Conservation (phyloP, 140 eudicot species). For the Cichorium intybus region DNA sequence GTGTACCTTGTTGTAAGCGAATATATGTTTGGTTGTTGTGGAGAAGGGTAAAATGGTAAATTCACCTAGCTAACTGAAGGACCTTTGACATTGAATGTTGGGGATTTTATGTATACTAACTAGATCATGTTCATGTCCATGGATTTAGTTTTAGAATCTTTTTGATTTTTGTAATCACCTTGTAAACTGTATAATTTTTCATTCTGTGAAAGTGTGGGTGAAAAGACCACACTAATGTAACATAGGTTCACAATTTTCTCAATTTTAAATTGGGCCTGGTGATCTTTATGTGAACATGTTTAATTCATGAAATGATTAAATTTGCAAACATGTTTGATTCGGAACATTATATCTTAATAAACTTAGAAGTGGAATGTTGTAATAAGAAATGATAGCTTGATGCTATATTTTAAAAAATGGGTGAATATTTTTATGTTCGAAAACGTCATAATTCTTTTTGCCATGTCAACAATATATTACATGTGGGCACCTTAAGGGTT, state of each 20-base stretch:
- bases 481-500: too few relatives aligned
- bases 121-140: neutral
- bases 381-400: too few relatives aligned
- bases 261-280: too few relatives aligned
- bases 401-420: too few relatives aligned
- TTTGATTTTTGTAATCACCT: slow-evolving; percentile 23
- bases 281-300: too few relatives aligned
- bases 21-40: slow-evolving; percentile 14
- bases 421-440: too few relatives aligned
- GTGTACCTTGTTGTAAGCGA: slow-evolving; percentile 22
- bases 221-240: slow-evolving; percentile 12
- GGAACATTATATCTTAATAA: too few relatives aligned
- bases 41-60: slow-evolving; percentile 19
- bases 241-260: neutral
- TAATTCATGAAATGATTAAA: too few relatives aligned
- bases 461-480: too few relatives aligned
- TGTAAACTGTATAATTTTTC: slow-evolving; percentile 30
- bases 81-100: slow-evolving; percentile 26
- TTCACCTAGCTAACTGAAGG: neutral
- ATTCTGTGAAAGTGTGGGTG: slow-evolving; percentile 12
- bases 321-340: too few relatives aligned
- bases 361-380: too few relatives aligned
- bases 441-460: too few relatives aligned
- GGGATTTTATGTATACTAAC: slow-evolving; percentile 33
- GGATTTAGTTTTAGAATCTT: slow-evolving; percentile 21